Evolutionary conservation across 768 basidiomycete species (phyloP), one percentile per base, ranked within the genome.

Genomic region (Termitomyces eurrhizus): DNA sequence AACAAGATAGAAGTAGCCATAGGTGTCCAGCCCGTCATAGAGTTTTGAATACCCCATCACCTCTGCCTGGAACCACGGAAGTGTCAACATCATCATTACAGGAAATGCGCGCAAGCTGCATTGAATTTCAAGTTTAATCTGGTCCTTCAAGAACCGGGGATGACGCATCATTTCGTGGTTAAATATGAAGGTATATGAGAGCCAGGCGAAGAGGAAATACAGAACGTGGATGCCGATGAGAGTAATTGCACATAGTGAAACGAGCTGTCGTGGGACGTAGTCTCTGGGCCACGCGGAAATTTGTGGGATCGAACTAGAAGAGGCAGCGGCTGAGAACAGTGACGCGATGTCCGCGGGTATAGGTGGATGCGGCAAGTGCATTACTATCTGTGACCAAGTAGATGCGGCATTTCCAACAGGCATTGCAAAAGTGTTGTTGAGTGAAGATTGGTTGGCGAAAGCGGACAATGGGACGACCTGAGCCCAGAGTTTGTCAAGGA

Each of bases 91-190:
- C 29, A 80, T 89, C 83, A 99, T 95, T 3, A 70, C 74, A 0
- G 95, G 95, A 69, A 96, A 95, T 0, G 92, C 87, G 48, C 80
- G 77, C 53, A 97, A 59, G 61, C 89, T 91, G 61, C 71, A 74
- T 62, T 80, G 74, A 62, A 99, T 98, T 76, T 99, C 97, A 21
- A 80, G 72, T 64, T 75, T 82, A 65, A 92, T 84, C 72, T 99
- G 97, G 69, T 95, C 85, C 69, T 92, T 89, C 49, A 97, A 78
- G 77, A 95, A 99, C 35, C 92, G 84, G 0, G 97, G 97, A 75
- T 99, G 97, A 36, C 83, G 80, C 89, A 91, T 95, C 93, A 90
- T 97, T 24, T 89, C 90, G 68, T 90, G 90, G 75, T 98, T 94
- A 83, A 98, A 99, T 58, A 98, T 85, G 74, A 81, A 87, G 48